Evolutionary conservation across 73 alveolate species (phyloP), one percentile per base, ranked within the genome.

Genomic region (Uronychia setigera): DNA sequence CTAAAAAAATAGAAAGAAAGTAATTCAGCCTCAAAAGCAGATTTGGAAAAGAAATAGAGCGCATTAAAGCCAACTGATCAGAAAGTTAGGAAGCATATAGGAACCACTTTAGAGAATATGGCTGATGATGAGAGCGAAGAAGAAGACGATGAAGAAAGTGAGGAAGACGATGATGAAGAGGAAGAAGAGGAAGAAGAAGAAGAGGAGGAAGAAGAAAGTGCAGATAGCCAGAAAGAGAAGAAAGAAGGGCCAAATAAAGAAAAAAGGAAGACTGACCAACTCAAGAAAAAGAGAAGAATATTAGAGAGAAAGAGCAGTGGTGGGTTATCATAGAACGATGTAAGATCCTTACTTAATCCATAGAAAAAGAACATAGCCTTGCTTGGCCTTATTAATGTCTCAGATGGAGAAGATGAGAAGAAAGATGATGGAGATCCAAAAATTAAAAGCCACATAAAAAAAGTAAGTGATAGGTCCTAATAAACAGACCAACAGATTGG

Each of bases 141-240:
- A 76, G 32, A 19, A 19, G 25, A 76, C 26, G 81, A 76, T 1
- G 35, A 76, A 26, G 26, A 26, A 19, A 76, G 32, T 34, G 35
- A 76, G n/a, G 35, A 76, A 57, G 29, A 76, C 32, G 58, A 76
- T 1, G 57, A 34, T 1, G 32, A 31, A 14, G 34, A 1, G 34
- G 35, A 76, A 57, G 35, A 76, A 76, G 81, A 76, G 35, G 57
- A 30, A 28, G 34, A 34, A 9, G 81, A 76, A 1, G 35, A 76
- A 76, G 59, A 29, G 59, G 57, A 76, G 35, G 32, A 31, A 30
- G 1, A 19, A 19, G n/a, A 26, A 30, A 29, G 34, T 31, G 28
- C 59, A 76, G 25, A 57, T 25, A 14, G 1, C 34, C 30, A 76
- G 30, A 19, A 9, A 25, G 19, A 0, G 25, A 76, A 30, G 30